These are phyloP conservation scores for Saccharomyces hybrid DNA, from an alignment of 1,139 yeast genomes.

Conservation along the genomic window DNA sequence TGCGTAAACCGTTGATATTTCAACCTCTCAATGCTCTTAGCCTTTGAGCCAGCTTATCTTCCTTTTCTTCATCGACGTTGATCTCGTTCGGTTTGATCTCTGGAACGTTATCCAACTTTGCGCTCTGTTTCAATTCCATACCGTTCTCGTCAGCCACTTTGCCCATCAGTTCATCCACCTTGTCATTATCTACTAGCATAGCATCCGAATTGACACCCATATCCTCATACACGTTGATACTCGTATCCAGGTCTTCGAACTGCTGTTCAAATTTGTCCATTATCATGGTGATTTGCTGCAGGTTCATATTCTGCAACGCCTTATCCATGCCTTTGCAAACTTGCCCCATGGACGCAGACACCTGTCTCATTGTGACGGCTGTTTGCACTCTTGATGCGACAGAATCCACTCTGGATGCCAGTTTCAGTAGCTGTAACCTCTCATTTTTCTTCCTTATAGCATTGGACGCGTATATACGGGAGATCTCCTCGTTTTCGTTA, in stretches of 20 bases:
- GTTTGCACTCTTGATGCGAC: slow-evolving; percentile 95
- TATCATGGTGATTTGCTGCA: slow-evolving; percentile 82
- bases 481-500: slow-evolving; percentile 69
- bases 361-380: slow-evolving; percentile 93
- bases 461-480: slow-evolving; percentile 88
- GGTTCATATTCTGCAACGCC: slow-evolving; percentile 91
- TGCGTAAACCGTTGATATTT: slow-evolving; percentile 1
- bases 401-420: slow-evolving; percentile 88
- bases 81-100: slow-evolving; percentile 26
- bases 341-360: slow-evolving; percentile 86
- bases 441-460: slow-evolving; percentile 91
- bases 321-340: slow-evolving; percentile 95
- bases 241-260: slow-evolving; percentile 91
- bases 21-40: slow-evolving; percentile 63
- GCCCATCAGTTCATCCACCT: slow-evolving; percentile 83
- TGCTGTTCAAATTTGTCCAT: slow-evolving; percentile 97
- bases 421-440: slow-evolving; percentile 66
- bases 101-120: slow-evolving; percentile 51
- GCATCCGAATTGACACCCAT: slow-evolving; percentile 89
- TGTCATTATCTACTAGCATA: slow-evolving; percentile 72
- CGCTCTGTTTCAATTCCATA: slow-evolving; percentile 69
- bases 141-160: slow-evolving; percentile 98
- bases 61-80: slow-evolving; percentile 64
- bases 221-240: slow-evolving; percentile 85
- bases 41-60: slow-evolving; percentile 80